Evolutionary conservation across 2,329 filamentous ascomycete species (phyloP), one percentile per base, ranked within the genome.

Genomic region (Colletotrichum sp.): DNA sequence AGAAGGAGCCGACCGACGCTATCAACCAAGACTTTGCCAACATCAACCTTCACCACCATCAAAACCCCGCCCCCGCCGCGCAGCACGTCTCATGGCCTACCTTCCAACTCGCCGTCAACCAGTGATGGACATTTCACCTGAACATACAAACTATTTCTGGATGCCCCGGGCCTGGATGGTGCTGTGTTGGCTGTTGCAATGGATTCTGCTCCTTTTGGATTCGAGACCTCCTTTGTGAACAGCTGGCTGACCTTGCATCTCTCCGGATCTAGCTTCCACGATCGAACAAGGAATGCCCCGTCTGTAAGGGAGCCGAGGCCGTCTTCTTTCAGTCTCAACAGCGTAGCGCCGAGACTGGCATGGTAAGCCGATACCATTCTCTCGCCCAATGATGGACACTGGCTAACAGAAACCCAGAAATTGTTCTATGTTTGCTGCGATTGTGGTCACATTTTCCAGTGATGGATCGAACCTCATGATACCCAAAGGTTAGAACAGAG

Each of bases 321-420:
- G 98, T 99, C 76, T 99, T 98, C 88, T 99, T 99, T 89, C 97
- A 99, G 88, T 98, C 96, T 77, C 97, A 99, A 84, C 96, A 99
- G 88, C 94, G 97, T 86, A 98, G 94, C 80, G 95, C 95, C 65
- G 96, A 99, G 86, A 99, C 97, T 60, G 97, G 97, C 88, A 99
- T 99, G 97, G 97, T 99, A 86, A 90, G 94, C 82, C 69, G 61
- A 24, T 43, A 28, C 34, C 32, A 26, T 39, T 32, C 30, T 30
- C 16, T n/a, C 7, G 12, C 32, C 55, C 12, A n/a, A 4, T 16
- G 30, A 67, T 69, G 28, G 24, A 43, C 7, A 52, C 1, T 72
- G 71, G 75, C 81, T 85, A 78, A 86, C 74, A 10, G 7, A 15
- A 43, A 24, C 10, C 8, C 80, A 97, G 95, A 96, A 96, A 95